Evolutionary conservation across 1,139 yeast species (phyloP).

Genomic region (Pneumocystis sp.): DNA sequence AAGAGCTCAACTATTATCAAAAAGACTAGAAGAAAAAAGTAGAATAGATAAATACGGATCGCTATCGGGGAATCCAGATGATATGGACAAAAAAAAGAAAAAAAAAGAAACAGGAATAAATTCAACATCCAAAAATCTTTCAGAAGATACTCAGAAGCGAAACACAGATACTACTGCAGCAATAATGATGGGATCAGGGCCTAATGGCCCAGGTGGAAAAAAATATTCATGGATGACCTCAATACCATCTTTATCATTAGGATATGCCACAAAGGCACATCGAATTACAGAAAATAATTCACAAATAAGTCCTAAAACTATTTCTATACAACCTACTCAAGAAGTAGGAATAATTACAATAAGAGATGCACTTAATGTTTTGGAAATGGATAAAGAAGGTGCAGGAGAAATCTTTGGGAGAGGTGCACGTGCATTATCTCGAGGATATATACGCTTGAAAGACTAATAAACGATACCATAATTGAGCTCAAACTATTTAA

Average conservation of each 20-base stretch:
- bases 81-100: not conserved
- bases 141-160: conserved; percentile 7
- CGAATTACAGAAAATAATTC: not conserved
- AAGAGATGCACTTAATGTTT: conserved; percentile 7
- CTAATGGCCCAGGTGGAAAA: conserved; percentile 9
- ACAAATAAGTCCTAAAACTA: not conserved
- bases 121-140: conserved; percentile 4
- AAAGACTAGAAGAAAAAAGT: conserved; percentile 6
- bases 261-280: not conserved
- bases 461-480: not conserved
- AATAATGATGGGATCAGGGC: conserved; percentile 5
- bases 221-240: conserved; percentile 11
- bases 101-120: conserved; percentile 3
- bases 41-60: not conserved
- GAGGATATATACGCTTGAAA: conserved; percentile 6
- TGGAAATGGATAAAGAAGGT: conserved; percentile 6
- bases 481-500: not conserved
- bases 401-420: conserved; percentile 7
- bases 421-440: conserved; percentile 6
- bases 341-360: conserved; percentile 4
- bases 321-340: not conserved
- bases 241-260: not conserved
- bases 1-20: conserved; percentile 5
- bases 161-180: conserved; percentile 10
- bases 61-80: not conserved